Evolutionary conservation across 371 early-diverging fungal genomes (phyloP), one percentile per base, ranked within the genome.

Genomic region (Mucor racemosus): DNA sequence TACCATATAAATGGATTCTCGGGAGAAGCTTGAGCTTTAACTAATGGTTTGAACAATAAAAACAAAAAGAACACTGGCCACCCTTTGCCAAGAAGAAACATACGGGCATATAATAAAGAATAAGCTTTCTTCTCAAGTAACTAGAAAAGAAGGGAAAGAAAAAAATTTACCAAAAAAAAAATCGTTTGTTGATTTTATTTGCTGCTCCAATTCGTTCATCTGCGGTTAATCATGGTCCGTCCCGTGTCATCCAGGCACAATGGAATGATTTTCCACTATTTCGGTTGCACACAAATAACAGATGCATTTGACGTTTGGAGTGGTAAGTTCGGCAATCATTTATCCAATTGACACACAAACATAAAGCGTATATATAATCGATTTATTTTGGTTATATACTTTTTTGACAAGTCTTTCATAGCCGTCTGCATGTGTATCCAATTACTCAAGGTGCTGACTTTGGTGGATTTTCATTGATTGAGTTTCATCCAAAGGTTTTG

Each of bases 1-100:
- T 65, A 70, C 66, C 66, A 70, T 58, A 68, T 62, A 40, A 62
- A 63, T 31, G 68, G 68, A 36, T 68, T 68, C 9, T 48, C n/a
- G 14, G 55, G 21, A 46, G 68, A 64, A 36, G 68, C 60, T 68
- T 68, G 64, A 21, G 64, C 58, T 39, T 15, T 41, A 9, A 59
- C 42, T 38, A 58, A 19, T 56, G 42, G 14, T 10, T 31, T 34
- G 46, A 50, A 33, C 34, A 21, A 64, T 15, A 38, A 65, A 46
- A 26, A 48, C 38, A 21, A 31, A 8, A 62, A 31, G 31, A 61
- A 57, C 11, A 44, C 48, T 67, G 57, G 48, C 68, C 68, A 62
- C 9, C 44, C 40, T 48, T 56, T 67, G 58, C 50, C 56, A 58
- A 58, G 39, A 57, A 57, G 38, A 40, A 62, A 62, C 68, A 67